These are phyloP conservation scores for Mycogone perniciosa DNA, from an alignment of 2,329 filamentous ascomycete genomes.

Conservation along the genomic window DNA sequence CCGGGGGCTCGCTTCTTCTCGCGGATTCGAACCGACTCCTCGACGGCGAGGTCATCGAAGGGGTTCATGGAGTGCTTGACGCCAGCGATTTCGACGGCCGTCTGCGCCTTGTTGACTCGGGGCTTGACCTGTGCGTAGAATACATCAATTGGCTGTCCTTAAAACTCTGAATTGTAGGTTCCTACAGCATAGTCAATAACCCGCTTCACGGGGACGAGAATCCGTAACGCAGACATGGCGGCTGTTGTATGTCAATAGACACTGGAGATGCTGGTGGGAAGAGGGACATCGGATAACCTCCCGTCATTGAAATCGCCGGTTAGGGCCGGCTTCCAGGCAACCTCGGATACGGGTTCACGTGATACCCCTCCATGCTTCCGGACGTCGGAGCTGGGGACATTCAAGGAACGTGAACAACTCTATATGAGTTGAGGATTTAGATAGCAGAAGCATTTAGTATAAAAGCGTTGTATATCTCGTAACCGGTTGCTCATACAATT, in stretches of 20 bases:
- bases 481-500: not conserved
- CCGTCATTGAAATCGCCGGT: constrained; percentile 28
- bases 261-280: constrained; percentile 16
- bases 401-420: not conserved
- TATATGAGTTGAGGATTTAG: not conserved
- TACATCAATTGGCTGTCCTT: constrained; percentile 13
- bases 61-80: constrained; percentile 99
- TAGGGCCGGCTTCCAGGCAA: constrained; percentile 35
- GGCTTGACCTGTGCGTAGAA: constrained; percentile 52
- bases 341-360: constrained; percentile 36
- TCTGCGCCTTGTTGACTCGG: constrained; percentile 65
- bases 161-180: not conserved
- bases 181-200: constrained; percentile 81
- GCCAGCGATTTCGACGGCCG: constrained; percentile 82
- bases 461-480: too few relatives aligned
- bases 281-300: constrained; percentile 11
- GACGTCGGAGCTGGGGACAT: not conserved
- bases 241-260: constrained; percentile 23
- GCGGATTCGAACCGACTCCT: constrained; percentile 91
- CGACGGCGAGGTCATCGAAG: constrained; percentile 96
- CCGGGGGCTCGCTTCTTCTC: constrained; percentile 69
- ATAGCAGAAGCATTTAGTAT: not conserved
- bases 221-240: constrained; percentile 59
- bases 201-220: constrained; percentile 75
- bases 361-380: constrained; percentile 16